Base-by-base conservation (phyloP, 768 basidiomycete genomes). In the Pleurotus djamor region DNA sequence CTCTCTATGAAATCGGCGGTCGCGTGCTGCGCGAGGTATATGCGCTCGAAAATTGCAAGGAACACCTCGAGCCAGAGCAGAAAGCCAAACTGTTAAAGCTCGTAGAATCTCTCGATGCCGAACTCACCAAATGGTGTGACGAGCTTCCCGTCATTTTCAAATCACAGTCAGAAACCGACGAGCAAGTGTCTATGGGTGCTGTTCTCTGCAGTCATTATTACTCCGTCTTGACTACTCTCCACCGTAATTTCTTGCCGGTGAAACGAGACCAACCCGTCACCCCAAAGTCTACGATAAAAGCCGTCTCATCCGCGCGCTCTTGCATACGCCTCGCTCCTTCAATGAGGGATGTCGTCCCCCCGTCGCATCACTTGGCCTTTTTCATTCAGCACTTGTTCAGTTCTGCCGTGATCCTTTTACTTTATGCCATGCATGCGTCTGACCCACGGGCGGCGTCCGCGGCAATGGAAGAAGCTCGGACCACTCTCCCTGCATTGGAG, bases 301-400 rank as follows among this genome's bases (percentile, higher is more conserved):
- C 92, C 2, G 88, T 94, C 48, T 83, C 88, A 28, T 91, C 91
- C 48, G 92, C 93, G 33, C 88, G 92, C 4, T 91, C 87, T 34
- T 94, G 90, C 72, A 92, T 94, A 59, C 85, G 86, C 32, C 83
- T 94, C 21, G 92, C 92, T 2, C 88, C 92, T 41, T 90, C 91
- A 3, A 89, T 94, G 78, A 90, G 85, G 69, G 86, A 90, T 65
- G 84, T 88, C 49, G 91, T 94, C 2, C 91, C 92, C 7, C 81
- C 89, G 10, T 94, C 93, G 12, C 92, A 93, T 65, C 91, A 93
- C 69, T 80, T 94, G 47, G 91, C 92, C 4, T 92, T 93, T 73
- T 93, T 90, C 79, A 91, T 94, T 44, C 93, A 95, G 65, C 91
- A 91, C 64, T 79, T 94, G 21, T 94, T 94, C 77, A 93, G 91